These are phyloP conservation scores for Neoboletus subvelutipes DNA, from an alignment of 768 basidiomycete species.

Conservation along the genomic window DNA sequence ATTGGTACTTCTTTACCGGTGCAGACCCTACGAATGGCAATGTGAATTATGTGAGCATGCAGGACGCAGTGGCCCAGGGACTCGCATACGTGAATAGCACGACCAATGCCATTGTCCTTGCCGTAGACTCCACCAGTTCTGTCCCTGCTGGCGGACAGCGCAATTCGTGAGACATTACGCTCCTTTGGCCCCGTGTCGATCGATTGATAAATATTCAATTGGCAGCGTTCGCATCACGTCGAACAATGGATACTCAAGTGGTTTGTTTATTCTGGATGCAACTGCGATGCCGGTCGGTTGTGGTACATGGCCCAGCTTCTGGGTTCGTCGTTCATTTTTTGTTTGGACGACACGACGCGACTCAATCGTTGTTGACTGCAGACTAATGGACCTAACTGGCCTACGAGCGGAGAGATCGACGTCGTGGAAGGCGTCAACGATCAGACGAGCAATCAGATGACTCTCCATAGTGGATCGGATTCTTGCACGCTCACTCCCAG, in stretches of 20 bases:
- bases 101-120: constrained; percentile 53
- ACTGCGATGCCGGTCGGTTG: constrained; percentile 69
- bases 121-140: constrained; percentile 54
- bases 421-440: constrained; percentile 71
- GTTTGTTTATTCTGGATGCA: constrained; percentile 75
- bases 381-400: constrained; percentile 55
- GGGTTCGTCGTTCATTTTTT: constrained; percentile 32
- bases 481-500: constrained; percentile 26
- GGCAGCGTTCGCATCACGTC: constrained; percentile 65
- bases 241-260: constrained; percentile 54
- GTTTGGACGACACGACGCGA: not conserved
- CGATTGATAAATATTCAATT: not conserved
- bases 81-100: constrained; percentile 56
- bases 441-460: constrained; percentile 57
- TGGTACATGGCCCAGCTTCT: constrained; percentile 58
- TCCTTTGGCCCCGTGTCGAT: not conserved
- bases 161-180: constrained; percentile 39
- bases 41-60: constrained; percentile 55
- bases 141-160: constrained; percentile 53
- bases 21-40: constrained; percentile 69
- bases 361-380: constrained; percentile 8
- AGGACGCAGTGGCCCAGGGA: constrained; percentile 46
- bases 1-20: constrained; percentile 61
- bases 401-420: constrained; percentile 62
- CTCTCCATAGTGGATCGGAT: constrained; percentile 58